A percentile compares a stretch with the other conserved stretches of the same genome.
These are phyloP conservation scores for Baorangia bicolor DNA, from an alignment of 768 basidiomycete genomes.

Conservation along the genomic window DNA sequence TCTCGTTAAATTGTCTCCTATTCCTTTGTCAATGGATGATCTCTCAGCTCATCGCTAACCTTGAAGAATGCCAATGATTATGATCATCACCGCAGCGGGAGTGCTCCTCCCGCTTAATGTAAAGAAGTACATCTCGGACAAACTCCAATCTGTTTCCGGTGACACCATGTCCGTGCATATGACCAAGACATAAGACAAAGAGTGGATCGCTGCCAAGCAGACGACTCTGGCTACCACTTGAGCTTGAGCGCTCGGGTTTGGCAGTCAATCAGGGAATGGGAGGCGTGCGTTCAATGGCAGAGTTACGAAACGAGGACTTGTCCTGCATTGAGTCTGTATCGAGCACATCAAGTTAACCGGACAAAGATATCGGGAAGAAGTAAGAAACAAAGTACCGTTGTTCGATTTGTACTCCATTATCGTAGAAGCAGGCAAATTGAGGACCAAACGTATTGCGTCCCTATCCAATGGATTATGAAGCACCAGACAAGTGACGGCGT, in stretches of 20 bases:
- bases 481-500: conserved; percentile 29
- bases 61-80: conserved; percentile 4
- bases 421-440: conserved; percentile 74
- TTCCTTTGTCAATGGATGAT: not conserved
- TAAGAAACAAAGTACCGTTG: conserved; percentile 50
- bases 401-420: conserved; percentile 96
- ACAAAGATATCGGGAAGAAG: not conserved
- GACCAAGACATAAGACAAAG: not conserved
- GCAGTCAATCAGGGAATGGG: conserved; percentile 14
- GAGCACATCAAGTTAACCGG: not conserved
- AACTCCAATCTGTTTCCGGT: conserved; percentile 1
- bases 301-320: conserved; percentile 80
- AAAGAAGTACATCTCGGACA: conserved; percentile 16
- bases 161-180: not conserved
- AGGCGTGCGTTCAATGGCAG: conserved; percentile 49
- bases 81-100: not conserved
- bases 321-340: conserved; percentile 81
- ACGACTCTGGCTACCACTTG: not conserved
- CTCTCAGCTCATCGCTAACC: not conserved
- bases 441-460: conserved; percentile 73
- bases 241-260: not conserved
- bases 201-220: not conserved
- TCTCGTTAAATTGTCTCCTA: conserved; percentile 1
- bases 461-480: conserved; percentile 38
- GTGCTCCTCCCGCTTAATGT: not conserved